Base-by-base conservation (phyloP, 345 rosid genomes). In the Brassica incana region DNA sequence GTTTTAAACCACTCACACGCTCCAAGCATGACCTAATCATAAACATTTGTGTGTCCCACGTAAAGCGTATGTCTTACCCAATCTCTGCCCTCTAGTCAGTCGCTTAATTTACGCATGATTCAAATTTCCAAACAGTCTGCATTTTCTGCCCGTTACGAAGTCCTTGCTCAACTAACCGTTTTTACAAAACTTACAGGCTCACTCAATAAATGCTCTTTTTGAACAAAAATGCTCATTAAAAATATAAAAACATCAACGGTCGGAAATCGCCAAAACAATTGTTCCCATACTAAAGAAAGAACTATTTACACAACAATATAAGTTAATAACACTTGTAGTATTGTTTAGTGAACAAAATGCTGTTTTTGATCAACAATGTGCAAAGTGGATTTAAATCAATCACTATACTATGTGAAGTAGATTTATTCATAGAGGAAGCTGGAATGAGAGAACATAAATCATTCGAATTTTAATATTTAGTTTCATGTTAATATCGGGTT, bases 71-170 rank as follows among this genome's bases (percentile, higher is more conserved):
- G 79, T 27, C 5, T 29, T 5, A 61, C 62, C 20, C 48, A 56
- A 69, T 61, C 68, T 18, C 52, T 60, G 8, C 33, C 65, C 8
- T 15, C 61, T 29, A 27, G 5, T 11, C 77, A 78, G 36, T 58
- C 23, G 72, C 66, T 6, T 65, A 8, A 20, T 3, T 35, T 25
- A 43, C 58, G 67, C 10, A 71, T 78, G 71, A 52, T 64, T 54
- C n/a, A 9, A 1, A 77, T 7, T 64, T 54, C n/a, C 20, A 1
- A 77, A 12, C 9, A 32, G n/a, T 1, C 12, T 30, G 48, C 27
- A n/a, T 64, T 78, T 65, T 78, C 52, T 65, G 62, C 67, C 77
- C 81, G 81, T 78, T 78, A 72, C 67, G 58, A 66, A 65, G 32
- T 63, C 32, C 43, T 15, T 64, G 45, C 56, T 4, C 32, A 71